phyloP scores from a whole-genome alignment of 306 rosid species.

The Trifolium fragiferum region DNA sequence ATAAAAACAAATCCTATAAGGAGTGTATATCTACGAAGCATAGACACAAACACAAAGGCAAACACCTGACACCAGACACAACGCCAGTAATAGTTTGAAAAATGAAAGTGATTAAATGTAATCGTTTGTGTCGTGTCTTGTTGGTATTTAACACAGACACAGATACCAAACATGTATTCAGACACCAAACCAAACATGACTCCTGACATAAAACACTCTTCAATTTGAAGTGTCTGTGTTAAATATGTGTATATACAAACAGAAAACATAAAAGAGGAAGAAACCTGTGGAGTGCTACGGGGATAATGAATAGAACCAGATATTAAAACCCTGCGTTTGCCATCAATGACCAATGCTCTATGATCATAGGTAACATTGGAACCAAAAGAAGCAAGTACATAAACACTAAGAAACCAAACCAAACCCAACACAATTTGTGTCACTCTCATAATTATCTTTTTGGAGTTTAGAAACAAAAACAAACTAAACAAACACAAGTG shows the following conservation, averaged over 20 bases:
- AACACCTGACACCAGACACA: neutral
- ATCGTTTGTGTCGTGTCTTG: neutral
- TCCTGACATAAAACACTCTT: neutral
- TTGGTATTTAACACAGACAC: neutral
- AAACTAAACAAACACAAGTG: neutral
- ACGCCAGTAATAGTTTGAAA: neutral
- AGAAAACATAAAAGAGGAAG: slow-evolving; percentile 7
- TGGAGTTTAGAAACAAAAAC: neutral
- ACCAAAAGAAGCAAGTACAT: slow-evolving; percentile 50
- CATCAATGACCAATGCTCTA: slow-evolving; percentile 81
- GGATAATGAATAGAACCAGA: slow-evolving; percentile 98
- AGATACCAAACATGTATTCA: neutral
- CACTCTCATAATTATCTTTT: slow-evolving; percentile 50
- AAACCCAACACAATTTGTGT: slow-evolving; percentile 39
- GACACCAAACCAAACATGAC: neutral
- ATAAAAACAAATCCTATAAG: neutral
- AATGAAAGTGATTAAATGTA: neutral
- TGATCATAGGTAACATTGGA: slow-evolving; percentile 80
- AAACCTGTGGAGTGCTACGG: slow-evolving; percentile 88
- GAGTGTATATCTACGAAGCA: neutral
- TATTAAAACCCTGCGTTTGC: slow-evolving; percentile 74
- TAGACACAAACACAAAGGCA: neutral
- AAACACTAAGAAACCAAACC: slow-evolving; percentile 49
- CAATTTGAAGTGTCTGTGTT: neutral
- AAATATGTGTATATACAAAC: neutral